Evolutionary conservation across 2,329 filamentous ascomycete species (phyloP), one percentile per base, ranked within the genome.

Genomic region (Botryosphaeria dothidea): DNA sequence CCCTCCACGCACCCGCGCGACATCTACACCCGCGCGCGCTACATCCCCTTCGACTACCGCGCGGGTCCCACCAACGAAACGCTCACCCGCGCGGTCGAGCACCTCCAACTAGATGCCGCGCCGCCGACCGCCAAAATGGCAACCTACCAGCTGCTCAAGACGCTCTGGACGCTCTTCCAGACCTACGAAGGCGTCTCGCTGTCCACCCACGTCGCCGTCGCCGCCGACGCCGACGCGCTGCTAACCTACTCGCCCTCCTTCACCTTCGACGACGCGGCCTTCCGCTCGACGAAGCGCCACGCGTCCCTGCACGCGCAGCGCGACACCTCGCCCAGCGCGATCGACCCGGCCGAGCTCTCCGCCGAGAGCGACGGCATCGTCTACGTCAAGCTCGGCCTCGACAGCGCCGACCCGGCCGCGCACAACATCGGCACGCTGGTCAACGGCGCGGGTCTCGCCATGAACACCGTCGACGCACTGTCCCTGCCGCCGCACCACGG

Each of bases 381-480:
- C 0, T 96, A 93, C 75, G 85, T 96, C 68, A 89, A 86, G 71
- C 83, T 86, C 2, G 74, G 66, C 31, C 45, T 21, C 23, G 5
- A 67, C 13, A 66, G 62, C 5, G 38, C 52, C 64, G 72, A 64
- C 82, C 83, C 2, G 80, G 81, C 0, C 67, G 13, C 66, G 60
- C 5, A 84, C 62, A 88, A 88, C 67, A 89, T 96, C 62, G 93
- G 92, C 41, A 96, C 91, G 0, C 82, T 96, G 11, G 92, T 96
- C 68, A 97, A 97, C 72, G 92, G 93, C 48, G 93, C 93, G 0
- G 93, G 93, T 0, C 84, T 97, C 1, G 92, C 92, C 0, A 95
- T 97, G 91, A 95, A 95, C 74, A 96, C 92, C 0, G 88, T 93
- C 66, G 93, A 97, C 74, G 90, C 91, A 0, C 85, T 97, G 1